A percentile compares a stretch with the other conserved stretches of the same genome.
phyloP scores from a whole-genome alignment of 495 filamentous ascomycete species.

The Penicillium psychrofluorescens region DNA sequence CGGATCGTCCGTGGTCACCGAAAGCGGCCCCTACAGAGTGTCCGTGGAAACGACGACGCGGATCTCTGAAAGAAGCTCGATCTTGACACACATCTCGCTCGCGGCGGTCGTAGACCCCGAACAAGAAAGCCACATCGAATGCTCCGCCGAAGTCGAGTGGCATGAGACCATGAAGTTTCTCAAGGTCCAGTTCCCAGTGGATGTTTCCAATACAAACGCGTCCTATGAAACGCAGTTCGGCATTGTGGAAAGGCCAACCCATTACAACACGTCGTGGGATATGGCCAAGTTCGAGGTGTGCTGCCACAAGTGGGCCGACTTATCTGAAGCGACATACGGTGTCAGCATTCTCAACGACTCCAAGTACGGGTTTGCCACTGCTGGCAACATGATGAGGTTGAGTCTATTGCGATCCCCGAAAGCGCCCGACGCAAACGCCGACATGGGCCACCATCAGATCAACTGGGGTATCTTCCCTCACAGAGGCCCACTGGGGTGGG shows the following conservation, averaged over 20 bases:
- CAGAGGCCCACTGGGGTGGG: constrained; percentile 55
- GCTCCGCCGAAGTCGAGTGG: constrained; percentile 83
- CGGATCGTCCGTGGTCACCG: constrained; percentile 57
- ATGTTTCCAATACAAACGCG: constrained; percentile 84
- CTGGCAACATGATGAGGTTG: constrained; percentile 86
- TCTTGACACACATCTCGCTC: constrained; percentile 80
- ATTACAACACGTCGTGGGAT: constrained; percentile 93
- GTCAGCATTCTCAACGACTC: constrained; percentile 91
- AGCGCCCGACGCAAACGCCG: constrained; percentile 89
- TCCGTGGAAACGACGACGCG: constrained; percentile 74
- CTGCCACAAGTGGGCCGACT: constrained; percentile 92
- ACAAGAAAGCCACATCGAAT: constrained; percentile 67
- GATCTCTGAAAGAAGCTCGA: constrained; percentile 81
- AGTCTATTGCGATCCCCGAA: constrained; percentile 88
- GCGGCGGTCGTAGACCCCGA: constrained; percentile 55
- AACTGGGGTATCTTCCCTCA: constrained; percentile 92
- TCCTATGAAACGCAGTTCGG: constrained; percentile 96
- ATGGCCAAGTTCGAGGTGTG: constrained; percentile 99
- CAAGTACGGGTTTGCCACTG: constrained; percentile 94
- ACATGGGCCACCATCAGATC: constrained; percentile 88
- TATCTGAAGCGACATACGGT: constrained; percentile 86
- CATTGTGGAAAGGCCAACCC: constrained; percentile 78
- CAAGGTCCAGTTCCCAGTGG: constrained; percentile 97
- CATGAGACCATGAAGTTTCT: constrained; percentile 93
- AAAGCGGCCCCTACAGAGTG: constrained; percentile 63